These are phyloP conservation scores for Phanerochaete carnosa DNA, from an alignment of 768 basidiomycete species.

Conservation along the genomic window DNA sequence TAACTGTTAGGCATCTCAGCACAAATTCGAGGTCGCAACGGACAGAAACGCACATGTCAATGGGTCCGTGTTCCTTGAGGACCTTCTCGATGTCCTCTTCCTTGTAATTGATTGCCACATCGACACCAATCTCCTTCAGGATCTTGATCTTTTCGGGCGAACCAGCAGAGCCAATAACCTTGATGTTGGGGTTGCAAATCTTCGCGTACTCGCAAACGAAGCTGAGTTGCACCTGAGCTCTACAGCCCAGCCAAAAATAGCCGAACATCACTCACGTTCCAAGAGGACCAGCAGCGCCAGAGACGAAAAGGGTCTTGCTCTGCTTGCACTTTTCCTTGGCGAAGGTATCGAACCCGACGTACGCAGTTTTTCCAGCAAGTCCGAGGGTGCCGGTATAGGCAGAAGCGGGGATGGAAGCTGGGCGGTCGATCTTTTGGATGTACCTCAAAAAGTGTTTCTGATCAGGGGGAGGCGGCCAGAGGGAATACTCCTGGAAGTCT, in stretches of 20 bases:
- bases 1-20: neutral
- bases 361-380: constrained; percentile 1
- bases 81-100: constrained; percentile 2
- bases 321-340: constrained; percentile 2
- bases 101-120: constrained; percentile 11
- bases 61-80: constrained; percentile 8
- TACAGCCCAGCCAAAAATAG: neutral
- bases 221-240: neutral
- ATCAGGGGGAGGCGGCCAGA: constrained; percentile 6
- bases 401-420: neutral
- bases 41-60: constrained; percentile 3
- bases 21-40: neutral
- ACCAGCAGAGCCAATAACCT: constrained; percentile 10
- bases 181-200: constrained; percentile 9
- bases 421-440: constrained; percentile 1
- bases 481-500: constrained; percentile 7
- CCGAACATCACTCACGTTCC: neutral
- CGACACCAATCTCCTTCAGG: constrained; percentile 6
- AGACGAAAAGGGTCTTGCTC: constrained; percentile 7
- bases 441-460: neutral
- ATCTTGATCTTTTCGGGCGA: constrained; percentile 8
- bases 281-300: constrained; percentile 1
- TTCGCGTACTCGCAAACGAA: constrained; percentile 11
- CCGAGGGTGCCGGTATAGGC: constrained; percentile 3
- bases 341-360: neutral